phyloP scores from a whole-genome alignment of 768 basidiomycete genomes.

The Lentinula detonsa region DNA sequence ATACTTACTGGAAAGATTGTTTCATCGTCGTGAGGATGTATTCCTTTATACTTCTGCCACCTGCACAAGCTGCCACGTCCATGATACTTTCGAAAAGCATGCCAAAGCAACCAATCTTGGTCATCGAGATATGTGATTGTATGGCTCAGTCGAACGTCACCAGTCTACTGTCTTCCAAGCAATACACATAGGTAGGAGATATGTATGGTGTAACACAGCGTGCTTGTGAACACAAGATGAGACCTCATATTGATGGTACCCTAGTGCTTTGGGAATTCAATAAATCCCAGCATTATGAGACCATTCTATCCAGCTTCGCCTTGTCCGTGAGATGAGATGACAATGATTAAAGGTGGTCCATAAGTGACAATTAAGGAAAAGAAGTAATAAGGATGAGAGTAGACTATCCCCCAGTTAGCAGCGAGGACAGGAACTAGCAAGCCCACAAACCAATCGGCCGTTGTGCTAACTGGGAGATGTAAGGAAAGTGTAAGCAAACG shows the following conservation, averaged over 20 bases:
- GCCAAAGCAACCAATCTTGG: slow-evolving; percentile 85
- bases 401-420: no score
- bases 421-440: no score
- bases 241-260: slow-evolving; percentile 83
- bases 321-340: slow-evolving; percentile 84
- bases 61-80: slow-evolving; percentile 91
- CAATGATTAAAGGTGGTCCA: slow-evolving; percentile 78
- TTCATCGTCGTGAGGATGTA: slow-evolving; percentile 97
- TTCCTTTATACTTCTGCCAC: slow-evolving; percentile 86
- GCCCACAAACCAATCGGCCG: no score
- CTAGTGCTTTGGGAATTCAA: slow-evolving; percentile 57
- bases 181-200: slow-evolving; percentile 90
- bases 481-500: no score
- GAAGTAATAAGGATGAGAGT: slow-evolving; percentile 79
- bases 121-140: slow-evolving; percentile 86
- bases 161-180: slow-evolving; percentile 86
- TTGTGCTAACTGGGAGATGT: no score
- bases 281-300: slow-evolving; percentile 82
- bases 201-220: slow-evolving; percentile 79
- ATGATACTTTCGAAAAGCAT: slow-evolving; percentile 95
- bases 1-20: slow-evolving; percentile 75
- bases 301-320: slow-evolving; percentile 88
- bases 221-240: slow-evolving; percentile 86
- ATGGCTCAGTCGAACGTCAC: slow-evolving; percentile 89
- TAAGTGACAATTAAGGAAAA: slow-evolving; percentile 98